Conservation (phyloP, 2,329 filamentous ascomycete species). For the Apiospora marii region DNA sequence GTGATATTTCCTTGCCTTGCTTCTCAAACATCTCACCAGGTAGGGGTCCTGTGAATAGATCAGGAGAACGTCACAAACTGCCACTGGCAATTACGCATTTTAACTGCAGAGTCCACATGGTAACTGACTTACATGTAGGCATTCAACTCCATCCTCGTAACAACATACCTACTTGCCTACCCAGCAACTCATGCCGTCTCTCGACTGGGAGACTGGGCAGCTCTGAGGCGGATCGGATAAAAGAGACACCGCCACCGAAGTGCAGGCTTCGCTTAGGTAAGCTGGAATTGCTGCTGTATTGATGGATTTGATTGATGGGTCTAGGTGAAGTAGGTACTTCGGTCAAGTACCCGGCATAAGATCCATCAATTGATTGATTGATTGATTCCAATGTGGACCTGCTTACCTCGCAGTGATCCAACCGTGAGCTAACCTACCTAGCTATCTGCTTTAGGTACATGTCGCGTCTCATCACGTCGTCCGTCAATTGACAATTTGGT, state of each 20-base stretch:
- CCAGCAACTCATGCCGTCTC: too few species aligned
- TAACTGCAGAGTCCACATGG: neutral
- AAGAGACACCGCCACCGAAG: too few species aligned
- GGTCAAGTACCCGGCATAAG: neutral
- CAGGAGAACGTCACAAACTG: neutral
- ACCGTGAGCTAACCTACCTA: neutral
- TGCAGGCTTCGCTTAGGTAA: too few species aligned
- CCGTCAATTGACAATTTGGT: conserved; percentile 4
- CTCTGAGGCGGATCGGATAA: too few species aligned
- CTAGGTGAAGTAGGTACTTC: too few species aligned
- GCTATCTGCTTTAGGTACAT: conserved; percentile 9
- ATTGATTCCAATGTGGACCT: neutral
- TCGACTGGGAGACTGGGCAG: too few species aligned
- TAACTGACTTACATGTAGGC: neutral
- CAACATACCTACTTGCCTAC: too few species aligned
- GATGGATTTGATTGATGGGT: too few species aligned
- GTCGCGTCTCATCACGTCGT: conserved; percentile 21
- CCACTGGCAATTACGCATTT: neutral
- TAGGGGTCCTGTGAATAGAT: neutral
- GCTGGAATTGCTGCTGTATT: too few species aligned
- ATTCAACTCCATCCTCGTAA: neutral
- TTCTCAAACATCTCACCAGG: neutral
- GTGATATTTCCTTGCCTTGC: neutral
- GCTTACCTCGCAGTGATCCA: neutral
- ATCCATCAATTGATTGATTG: neutral